Conservation (phyloP, 805 yeast species). For the Schizosaccharomyces japonicus region DNA sequence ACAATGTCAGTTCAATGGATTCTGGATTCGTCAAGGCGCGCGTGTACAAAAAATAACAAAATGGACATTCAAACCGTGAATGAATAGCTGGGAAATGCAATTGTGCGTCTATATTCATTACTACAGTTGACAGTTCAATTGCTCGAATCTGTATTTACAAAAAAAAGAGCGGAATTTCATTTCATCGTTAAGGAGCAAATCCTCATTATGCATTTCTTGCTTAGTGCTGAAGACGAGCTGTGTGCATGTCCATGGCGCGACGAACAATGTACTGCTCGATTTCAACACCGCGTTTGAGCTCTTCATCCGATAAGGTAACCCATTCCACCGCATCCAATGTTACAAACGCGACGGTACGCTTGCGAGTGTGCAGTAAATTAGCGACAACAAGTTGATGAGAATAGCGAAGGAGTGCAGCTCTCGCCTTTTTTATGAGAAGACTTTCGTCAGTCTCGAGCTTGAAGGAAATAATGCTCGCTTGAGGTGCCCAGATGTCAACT, state of each 20-base stretch:
- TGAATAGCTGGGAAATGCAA: too few relatives aligned
- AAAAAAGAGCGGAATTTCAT: too few relatives aligned
- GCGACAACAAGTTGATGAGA: constrained; percentile 90
- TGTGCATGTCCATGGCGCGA: background rate
- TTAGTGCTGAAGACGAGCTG: background rate
- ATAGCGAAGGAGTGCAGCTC: constrained; percentile 57
- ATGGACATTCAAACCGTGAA: too few relatives aligned
- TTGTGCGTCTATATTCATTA: too few relatives aligned
- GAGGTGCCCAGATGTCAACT: constrained; percentile 86
- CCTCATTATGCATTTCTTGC: too few relatives aligned
- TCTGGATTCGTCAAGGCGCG: too few relatives aligned
- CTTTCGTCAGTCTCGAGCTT: constrained; percentile 70
- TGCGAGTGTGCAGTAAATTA: constrained; percentile 69
- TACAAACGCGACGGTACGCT: constrained; percentile 70
- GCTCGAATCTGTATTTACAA: too few relatives aligned
- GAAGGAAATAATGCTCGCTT: constrained; percentile 82
- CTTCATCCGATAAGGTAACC: background rate
- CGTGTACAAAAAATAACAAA: too few relatives aligned
- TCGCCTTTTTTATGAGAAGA: constrained; percentile 51
- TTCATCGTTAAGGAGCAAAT: too few relatives aligned
- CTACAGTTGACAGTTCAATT: too few relatives aligned
- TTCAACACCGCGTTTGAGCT: background rate
- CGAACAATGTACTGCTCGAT: constrained; percentile 1
- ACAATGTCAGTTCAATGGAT: too few relatives aligned
- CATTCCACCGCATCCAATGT: background rate